A percentile compares a stretch with the other conserved stretches of the same genome.
Evolutionary conservation across 2,329 filamentous ascomycete species (phyloP).

Genomic region (Ophiostoma sp.): DNA sequence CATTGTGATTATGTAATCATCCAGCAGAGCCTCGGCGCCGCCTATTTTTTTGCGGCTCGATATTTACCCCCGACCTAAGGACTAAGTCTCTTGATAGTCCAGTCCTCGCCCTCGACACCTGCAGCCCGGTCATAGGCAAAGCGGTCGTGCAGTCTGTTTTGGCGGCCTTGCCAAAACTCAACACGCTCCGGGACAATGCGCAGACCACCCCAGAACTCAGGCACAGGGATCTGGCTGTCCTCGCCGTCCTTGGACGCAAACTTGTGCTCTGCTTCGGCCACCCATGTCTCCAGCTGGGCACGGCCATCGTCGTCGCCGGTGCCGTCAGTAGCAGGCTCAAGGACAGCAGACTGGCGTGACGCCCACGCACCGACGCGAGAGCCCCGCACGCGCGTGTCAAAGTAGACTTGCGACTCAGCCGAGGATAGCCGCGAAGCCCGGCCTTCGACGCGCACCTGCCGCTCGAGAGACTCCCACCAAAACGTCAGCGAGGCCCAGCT

Average conservation of each 20-base stretch:
- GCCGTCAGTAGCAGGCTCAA: constrained; percentile 41
- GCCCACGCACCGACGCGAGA: constrained; percentile 90
- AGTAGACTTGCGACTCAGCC: constrained; percentile 69
- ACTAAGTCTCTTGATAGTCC: constrained; percentile 68
- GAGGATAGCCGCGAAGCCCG: constrained; percentile 57
- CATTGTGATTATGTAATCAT: background rate
- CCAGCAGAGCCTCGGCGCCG: background rate
- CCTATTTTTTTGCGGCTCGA: background rate
- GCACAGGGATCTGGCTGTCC: constrained; percentile 76
- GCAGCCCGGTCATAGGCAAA: constrained; percentile 71
- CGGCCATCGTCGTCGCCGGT: constrained; percentile 59
- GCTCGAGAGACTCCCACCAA: constrained; percentile 80
- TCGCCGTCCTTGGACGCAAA: constrained; percentile 72
- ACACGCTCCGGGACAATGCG: constrained; percentile 78
- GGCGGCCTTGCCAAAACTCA: constrained; percentile 94
- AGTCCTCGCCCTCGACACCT: constrained; percentile 39
- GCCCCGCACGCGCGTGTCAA: constrained; percentile 66
- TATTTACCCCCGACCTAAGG: constrained; percentile 44
- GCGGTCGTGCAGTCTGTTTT: constrained; percentile 86
- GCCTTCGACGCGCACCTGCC: constrained; percentile 89
- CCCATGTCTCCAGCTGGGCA: constrained; percentile 67
- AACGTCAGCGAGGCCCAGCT: constrained; percentile 79
- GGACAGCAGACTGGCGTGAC: constrained; percentile 75
- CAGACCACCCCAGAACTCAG: constrained; percentile 90
- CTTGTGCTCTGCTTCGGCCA: constrained; percentile 66